Evolutionary conservation across 2,329 filamentous ascomycete species (phyloP).

Genomic region (Phialophora macrospora): DNA sequence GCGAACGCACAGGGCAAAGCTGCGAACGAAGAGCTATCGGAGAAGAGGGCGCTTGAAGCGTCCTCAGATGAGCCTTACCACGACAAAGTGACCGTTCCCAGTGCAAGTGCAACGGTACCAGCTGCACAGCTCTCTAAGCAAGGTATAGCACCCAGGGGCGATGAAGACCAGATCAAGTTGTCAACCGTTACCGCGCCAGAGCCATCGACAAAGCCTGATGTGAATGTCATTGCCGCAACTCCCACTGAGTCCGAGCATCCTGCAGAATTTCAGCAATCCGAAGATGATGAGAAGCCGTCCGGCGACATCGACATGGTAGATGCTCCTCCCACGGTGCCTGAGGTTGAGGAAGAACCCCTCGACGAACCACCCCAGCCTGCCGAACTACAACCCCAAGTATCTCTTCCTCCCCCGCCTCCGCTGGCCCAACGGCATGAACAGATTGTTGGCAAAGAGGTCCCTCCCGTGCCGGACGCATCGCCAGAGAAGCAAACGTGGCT

Average conservation of each 20-base stretch:
- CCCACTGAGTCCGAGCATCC: conserved; percentile 25
- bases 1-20: conserved; percentile 19
- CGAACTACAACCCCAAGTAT: conserved; percentile 52
- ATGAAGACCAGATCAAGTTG: conserved; percentile 26
- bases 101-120: conserved; percentile 9
- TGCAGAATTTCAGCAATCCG: conserved; percentile 13
- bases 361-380: conserved; percentile 48
- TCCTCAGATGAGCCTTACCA: conserved; percentile 29
- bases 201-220: conserved; percentile 21
- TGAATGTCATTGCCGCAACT: conserved; percentile 33
- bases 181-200: conserved; percentile 24
- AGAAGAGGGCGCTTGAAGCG: conserved; percentile 26
- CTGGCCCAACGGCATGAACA: conserved; percentile 52
- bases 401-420: conserved; percentile 63
- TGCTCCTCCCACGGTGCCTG: conserved; percentile 55
- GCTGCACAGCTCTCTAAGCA: conserved; percentile 4
- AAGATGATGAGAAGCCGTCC: conserved; percentile 19
- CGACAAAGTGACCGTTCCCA: conserved; percentile 25
- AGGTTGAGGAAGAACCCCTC: conserved; percentile 56
- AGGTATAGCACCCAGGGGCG: not conserved
- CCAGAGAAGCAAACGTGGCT: conserved; percentile 68
- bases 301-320: conserved; percentile 68
- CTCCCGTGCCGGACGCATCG: conserved; percentile 50
- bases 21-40: conserved; percentile 23
- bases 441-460: conserved; percentile 47